Evolutionary conservation across 2,329 filamentous ascomycete species (phyloP).

Genomic region (Colletotrichum caudatum): DNA sequence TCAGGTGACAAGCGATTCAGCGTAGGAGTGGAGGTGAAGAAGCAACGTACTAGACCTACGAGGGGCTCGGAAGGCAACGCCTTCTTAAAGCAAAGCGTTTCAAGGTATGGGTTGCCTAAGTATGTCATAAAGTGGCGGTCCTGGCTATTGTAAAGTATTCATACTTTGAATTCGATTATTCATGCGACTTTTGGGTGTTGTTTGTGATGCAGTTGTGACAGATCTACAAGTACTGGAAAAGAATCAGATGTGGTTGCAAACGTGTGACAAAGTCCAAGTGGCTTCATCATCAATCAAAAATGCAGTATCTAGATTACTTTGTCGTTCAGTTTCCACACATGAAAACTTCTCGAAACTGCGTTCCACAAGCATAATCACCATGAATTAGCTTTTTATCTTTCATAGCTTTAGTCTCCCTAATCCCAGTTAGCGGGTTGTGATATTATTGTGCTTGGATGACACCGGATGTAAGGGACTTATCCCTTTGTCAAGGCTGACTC

Average conservation of each 20-base stretch:
- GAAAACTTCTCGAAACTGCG: accelerated
- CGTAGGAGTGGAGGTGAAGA: neutral
- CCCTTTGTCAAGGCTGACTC: no score
- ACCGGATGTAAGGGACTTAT: no score
- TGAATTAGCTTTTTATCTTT: no score
- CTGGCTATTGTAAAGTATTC: no score
- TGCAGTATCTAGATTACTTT: neutral
- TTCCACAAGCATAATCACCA: neutral
- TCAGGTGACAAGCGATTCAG: neutral
- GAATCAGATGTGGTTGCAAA: neutral
- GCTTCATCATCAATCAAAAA: neutral
- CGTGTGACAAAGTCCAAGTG: neutral
- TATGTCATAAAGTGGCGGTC: neutral
- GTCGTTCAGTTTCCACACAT: neutral
- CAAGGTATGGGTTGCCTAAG: neutral
- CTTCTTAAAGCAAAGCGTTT: no score
- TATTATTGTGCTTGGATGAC: no score
- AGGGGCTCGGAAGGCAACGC: no score
- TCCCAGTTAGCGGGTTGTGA: no score
- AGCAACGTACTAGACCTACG: no score
- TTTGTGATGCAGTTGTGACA: neutral
- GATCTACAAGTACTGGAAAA: neutral
- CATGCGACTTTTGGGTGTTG: neutral
- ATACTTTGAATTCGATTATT: neutral
- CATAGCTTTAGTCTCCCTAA: no score